Evolutionary conservation across 1,284 basidiomycete genomes (phyloP).

Genomic region (Cutaneotrichosporon mucoides): DNA sequence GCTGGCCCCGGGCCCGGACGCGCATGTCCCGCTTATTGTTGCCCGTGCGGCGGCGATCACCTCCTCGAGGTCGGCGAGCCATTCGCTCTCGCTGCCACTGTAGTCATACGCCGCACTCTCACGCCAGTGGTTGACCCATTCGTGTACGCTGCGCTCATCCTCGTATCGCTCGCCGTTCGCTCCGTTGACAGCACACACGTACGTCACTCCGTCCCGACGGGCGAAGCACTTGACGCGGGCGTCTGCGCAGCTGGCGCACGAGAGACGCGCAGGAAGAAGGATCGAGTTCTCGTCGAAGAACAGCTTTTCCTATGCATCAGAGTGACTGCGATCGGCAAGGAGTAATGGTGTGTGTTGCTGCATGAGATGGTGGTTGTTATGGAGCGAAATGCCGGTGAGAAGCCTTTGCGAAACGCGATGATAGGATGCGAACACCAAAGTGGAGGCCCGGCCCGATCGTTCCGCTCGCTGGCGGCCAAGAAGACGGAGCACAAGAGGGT

Average conservation of each 20-base stretch:
- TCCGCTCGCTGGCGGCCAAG: too few species aligned
- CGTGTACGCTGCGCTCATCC: background rate
- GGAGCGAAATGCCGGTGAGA: too few species aligned
- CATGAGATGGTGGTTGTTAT: too few species aligned
- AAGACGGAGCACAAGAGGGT: too few species aligned
- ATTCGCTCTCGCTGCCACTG: background rate
- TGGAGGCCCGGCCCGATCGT: too few species aligned
- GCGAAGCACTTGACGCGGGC: background rate
- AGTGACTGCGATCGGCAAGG: too few species aligned
- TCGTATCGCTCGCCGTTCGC: background rate
- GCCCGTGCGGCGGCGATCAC: background rate
- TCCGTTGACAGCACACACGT: background rate
- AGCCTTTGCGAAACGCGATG: too few species aligned
- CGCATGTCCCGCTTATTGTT: too few species aligned
- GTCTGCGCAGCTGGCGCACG: background rate
- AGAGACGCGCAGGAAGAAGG: background rate
- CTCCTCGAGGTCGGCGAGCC: background rate
- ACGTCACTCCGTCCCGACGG: background rate
- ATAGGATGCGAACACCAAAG: too few species aligned
- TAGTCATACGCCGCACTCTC: background rate
- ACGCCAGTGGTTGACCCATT: background rate
- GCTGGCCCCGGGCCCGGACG: too few species aligned
- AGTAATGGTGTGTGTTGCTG: too few species aligned
- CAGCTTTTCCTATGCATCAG: conserved; percentile 1
- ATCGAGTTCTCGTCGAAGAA: conserved; percentile 1